Conservation (phyloP, 345 rosid genomes). For the Carallia pectinifolia region DNA sequence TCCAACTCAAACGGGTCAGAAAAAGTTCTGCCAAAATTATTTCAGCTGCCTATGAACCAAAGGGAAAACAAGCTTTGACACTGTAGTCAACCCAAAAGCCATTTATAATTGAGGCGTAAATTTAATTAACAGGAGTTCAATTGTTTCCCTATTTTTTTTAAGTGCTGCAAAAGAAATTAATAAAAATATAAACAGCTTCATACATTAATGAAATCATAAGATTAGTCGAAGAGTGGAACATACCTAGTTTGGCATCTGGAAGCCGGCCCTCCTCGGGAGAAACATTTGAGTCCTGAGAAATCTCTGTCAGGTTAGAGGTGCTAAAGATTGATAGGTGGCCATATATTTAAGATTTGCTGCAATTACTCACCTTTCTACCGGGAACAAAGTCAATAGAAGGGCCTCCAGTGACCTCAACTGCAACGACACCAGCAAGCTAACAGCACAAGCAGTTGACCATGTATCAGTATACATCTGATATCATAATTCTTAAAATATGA, state of each 20-base stretch:
- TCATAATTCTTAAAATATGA: not conserved
- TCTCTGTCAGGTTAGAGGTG: slow-evolving; percentile 7
- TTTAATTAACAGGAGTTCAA: too few relatives aligned
- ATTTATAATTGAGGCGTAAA: too few relatives aligned
- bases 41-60: too few relatives aligned
- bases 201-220: not conserved
- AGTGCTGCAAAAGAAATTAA: too few relatives aligned
- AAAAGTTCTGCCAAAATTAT: too few relatives aligned
- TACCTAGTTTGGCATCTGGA: slow-evolving; percentile 88
- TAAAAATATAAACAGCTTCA: too few relatives aligned
- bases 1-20: too few relatives aligned
- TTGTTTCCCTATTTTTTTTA: too few relatives aligned
- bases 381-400: slow-evolving; percentile 80
- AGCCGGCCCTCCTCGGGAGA: slow-evolving; percentile 82
- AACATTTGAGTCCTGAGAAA: slow-evolving; percentile 63
- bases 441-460: slow-evolving; percentile 10
- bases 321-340: slow-evolving; percentile 15
- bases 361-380: slow-evolving; percentile 70
- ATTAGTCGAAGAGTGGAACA: not conserved
- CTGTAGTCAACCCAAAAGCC: too few relatives aligned
- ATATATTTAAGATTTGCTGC: slow-evolving; percentile 10
- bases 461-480: slow-evolving; percentile 2
- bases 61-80: too few relatives aligned
- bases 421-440: slow-evolving; percentile 95
- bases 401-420: slow-evolving; percentile 94